Evolutionary conservation across 495 filamentous ascomycete genomes (phyloP).

Genomic region (Penicillium turbatum): DNA sequence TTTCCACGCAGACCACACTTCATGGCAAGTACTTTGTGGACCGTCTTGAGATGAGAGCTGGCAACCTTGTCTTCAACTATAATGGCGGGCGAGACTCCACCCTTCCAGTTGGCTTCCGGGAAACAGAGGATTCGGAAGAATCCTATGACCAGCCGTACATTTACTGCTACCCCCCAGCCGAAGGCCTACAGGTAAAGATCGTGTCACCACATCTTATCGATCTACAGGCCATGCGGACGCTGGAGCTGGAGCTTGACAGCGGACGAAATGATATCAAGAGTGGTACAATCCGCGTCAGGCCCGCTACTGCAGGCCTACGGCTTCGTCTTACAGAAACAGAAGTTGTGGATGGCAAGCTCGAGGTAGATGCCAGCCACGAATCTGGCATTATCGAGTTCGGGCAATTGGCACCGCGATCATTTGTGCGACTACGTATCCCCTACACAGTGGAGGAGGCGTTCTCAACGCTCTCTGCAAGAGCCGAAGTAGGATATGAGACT

Average conservation of each 20-base stretch:
- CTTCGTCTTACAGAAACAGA: constrained; percentile 70
- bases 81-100: constrained; percentile 29
- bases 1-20: constrained; percentile 50
- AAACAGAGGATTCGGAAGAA: constrained; percentile 39
- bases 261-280: constrained; percentile 72
- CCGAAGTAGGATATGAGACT: constrained; percentile 77
- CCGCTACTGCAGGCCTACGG: constrained; percentile 83
- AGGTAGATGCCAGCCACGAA: constrained; percentile 53
- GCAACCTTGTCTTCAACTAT: constrained; percentile 61
- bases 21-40: constrained; percentile 75
- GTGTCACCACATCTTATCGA: constrained; percentile 51
- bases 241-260: constrained; percentile 68
- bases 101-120: constrained; percentile 37
- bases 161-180: constrained; percentile 46
- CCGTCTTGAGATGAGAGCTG: constrained; percentile 60
- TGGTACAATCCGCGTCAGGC: constrained; percentile 67
- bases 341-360: constrained; percentile 51
- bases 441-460: constrained; percentile 81
- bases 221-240: constrained; percentile 67
- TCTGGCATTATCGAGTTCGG: constrained; percentile 65
- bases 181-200: constrained; percentile 48
- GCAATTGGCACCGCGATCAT: constrained; percentile 46
- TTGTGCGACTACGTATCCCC: constrained; percentile 62
- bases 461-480: constrained; percentile 63
- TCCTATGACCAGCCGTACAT: constrained; percentile 40